Percentiles rank a stretch among this genome's conserved stretches.
Evolutionary conservation across 2,329 filamentous ascomycete genomes (phyloP).

Genomic region (Arthrobotrys sinensis): DNA sequence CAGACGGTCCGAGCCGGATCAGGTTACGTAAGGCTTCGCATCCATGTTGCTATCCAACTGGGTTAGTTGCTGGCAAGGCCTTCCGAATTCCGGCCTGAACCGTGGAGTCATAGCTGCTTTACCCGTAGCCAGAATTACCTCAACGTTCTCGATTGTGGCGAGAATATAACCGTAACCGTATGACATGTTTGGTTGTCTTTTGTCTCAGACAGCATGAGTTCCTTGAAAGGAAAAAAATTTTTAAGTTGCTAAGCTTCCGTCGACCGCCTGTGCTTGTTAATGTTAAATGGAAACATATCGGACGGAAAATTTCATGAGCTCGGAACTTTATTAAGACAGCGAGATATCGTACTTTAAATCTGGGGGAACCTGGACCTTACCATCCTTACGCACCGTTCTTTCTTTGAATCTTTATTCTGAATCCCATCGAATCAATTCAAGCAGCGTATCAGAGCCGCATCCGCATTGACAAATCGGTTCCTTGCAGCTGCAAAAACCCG

Average conservation of each 20-base stretch:
- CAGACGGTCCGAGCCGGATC: conserved; percentile 17
- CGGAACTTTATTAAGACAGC: conserved; percentile 42
- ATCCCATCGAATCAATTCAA: not conserved
- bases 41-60: not conserved
- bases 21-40: conserved; percentile 25
- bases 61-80: conserved; percentile 1
- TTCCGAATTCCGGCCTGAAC: conserved; percentile 11
- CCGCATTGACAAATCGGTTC: conserved; percentile 5
- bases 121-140: not conserved
- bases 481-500: conserved; percentile 24
- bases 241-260: conserved; percentile 12
- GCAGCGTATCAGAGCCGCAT: conserved; percentile 3
- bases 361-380: not conserved
- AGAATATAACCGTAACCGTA: conserved; percentile 3
- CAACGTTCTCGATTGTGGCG: not conserved
- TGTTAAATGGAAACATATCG: conserved; percentile 54
- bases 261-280: not conserved
- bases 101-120: conserved; percentile 19
- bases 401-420: conserved; percentile 12
- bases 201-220: conserved; percentile 11
- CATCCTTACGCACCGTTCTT: not conserved
- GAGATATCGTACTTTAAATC: conserved; percentile 11
- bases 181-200: not conserved
- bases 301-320: conserved; percentile 38
- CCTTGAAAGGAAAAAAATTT: conserved; percentile 10